Percentiles rank a stretch among this genome's conserved stretches.
These are phyloP conservation scores for Hydrangea macrophylla DNA, from an alignment of 148 eudicot genomes.

Conservation along the genomic window DNA sequence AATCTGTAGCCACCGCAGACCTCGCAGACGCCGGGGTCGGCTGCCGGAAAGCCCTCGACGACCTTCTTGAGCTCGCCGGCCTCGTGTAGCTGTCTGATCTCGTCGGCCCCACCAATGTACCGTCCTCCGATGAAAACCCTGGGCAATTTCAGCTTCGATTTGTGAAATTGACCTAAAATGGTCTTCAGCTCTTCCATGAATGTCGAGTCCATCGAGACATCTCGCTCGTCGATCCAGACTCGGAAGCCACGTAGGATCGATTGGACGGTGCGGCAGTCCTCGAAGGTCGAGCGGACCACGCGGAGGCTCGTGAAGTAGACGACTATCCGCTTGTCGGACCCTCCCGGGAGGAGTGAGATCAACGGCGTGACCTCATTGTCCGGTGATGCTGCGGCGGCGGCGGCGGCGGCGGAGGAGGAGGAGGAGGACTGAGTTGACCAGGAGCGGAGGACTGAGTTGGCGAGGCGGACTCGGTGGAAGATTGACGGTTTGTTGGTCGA, in stretches of 20 bases:
- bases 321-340: slow-evolving; percentile 39
- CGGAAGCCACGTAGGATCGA: slow-evolving; percentile 54
- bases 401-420: slow-evolving; percentile 3
- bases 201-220: slow-evolving; percentile 56
- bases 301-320: slow-evolving; percentile 72
- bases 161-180: slow-evolving; percentile 24
- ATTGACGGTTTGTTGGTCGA: slow-evolving; percentile 26
- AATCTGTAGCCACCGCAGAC: slow-evolving; percentile 68
- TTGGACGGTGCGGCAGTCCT: slow-evolving; percentile 54
- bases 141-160: slow-evolving; percentile 37
- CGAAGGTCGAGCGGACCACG: slow-evolving; percentile 65
- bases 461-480: slow-evolving; percentile 66
- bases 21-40: slow-evolving; percentile 39
- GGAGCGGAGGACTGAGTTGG: slow-evolving; percentile 41
- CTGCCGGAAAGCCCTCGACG: slow-evolving; percentile 37
- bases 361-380: slow-evolving; percentile 3
- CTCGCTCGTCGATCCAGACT: slow-evolving; percentile 66
- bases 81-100: slow-evolving; percentile 56
- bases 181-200: slow-evolving; percentile 50
- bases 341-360: slow-evolving; percentile 31
- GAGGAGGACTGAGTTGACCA: slow-evolving; percentile 8
- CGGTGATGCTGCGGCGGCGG: not conserved
- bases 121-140: slow-evolving; percentile 66
- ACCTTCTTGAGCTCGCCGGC: slow-evolving; percentile 68
- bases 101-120: slow-evolving; percentile 80